Base-by-base conservation (phyloP, 768 basidiomycete species). In the Mycena indigotica region DNA sequence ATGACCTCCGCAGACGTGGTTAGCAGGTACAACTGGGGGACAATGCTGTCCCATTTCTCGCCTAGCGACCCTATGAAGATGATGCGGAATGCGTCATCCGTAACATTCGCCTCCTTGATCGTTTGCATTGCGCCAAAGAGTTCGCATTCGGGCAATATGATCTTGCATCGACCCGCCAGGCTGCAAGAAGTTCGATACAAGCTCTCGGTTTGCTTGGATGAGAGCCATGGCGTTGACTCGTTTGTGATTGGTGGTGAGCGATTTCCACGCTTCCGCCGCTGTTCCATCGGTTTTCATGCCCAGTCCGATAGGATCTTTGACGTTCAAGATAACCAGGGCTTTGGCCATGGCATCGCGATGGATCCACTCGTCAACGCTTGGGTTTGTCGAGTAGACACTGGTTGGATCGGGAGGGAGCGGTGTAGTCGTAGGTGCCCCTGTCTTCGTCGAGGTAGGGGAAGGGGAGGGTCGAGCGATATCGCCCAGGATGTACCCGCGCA, bases 281-380 rank as follows among this genome's bases (percentile, higher is more conserved):
- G 57, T n/a, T n/a, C n/a, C n/a, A n/a, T n/a, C n/a, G n/a, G n/a
- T n/a, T n/a, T n/a, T n/a, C n/a, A n/a, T n/a, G 0, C 67, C 69
- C 1, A 67, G 29, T 2, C 68, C 68, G 6, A 69, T 41, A 0
- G 65, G 60, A 35, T 70, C 66, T 30, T 67, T 65, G 32, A 61
- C 58, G 52, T 70, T 70, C 26, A 64, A 56, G 10, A 63, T 44
- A 23, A 70, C 51, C 0, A 65, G 57, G 1, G 53, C 57, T 2
- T 52, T 40, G 4, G 64, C 52, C 57, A 65, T 63, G 0, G 58
- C 62, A 28, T 71, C 65, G 1, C 63, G 50, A 4, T 55, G 46
- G 1, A 56, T 51, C 66, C 64, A 72, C 23, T 72, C 64, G 0
- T 64, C 58, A 5, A 24, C 3, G 1, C 61, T 57, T 3, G 70